Conservation (phyloP, 306 rosid genomes). For the Cicer judaicum region DNA sequence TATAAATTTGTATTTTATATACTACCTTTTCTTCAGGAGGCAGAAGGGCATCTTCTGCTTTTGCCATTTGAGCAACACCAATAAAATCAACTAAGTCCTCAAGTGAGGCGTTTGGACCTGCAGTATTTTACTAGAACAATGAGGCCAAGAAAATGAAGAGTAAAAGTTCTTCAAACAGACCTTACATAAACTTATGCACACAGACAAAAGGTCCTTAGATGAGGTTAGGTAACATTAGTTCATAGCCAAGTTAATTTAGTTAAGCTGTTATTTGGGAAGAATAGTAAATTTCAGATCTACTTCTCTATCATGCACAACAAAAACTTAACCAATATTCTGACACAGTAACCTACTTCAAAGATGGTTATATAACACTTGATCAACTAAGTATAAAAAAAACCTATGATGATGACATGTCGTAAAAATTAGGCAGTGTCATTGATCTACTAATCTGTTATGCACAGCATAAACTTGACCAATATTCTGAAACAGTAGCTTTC, state of each 20-base stretch:
- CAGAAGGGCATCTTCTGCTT: conserved; percentile 65
- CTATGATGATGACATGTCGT: background rate
- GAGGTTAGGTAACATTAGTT: background rate
- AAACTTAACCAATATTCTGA: conserved; percentile 11
- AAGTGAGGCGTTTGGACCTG: conserved; percentile 69
- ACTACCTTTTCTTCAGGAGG: conserved; percentile 75
- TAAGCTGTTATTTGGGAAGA: background rate
- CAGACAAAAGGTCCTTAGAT: background rate
- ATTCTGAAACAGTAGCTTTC: conserved; percentile 25
- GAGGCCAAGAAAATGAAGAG: conserved; percentile 34
- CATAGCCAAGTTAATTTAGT: conserved; percentile 13
- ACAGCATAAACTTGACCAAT: background rate
- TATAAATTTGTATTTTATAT: conserved; percentile 22
- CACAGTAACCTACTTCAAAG: background rate
- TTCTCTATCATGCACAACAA: background rate
- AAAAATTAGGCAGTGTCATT: background rate
- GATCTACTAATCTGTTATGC: too few relatives aligned
- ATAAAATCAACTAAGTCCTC: conserved; percentile 79
- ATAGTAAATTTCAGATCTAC: background rate
- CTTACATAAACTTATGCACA: background rate
- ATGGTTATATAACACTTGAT: background rate
- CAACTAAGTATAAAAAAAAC: background rate
- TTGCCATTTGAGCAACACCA: conserved; percentile 75
- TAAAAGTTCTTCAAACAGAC: conserved; percentile 3
- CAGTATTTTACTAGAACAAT: conserved; percentile 42